These are phyloP conservation scores for Zymoseptoria pseudotritici DNA, from an alignment of 2,329 filamentous ascomycete genomes.

Conservation along the genomic window DNA sequence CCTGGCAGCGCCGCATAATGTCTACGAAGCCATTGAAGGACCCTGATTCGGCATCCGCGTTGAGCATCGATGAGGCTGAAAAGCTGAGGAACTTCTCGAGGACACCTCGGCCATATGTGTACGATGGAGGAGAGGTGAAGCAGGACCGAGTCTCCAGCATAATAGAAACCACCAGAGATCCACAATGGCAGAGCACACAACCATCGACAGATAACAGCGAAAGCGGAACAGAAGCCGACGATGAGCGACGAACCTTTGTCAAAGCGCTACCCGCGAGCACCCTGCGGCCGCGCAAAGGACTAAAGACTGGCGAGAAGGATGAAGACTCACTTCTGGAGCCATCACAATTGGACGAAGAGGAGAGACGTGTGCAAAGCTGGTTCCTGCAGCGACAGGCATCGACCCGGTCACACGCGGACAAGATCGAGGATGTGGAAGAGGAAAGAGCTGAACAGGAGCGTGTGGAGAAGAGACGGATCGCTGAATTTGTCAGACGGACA, in stretches of 20 bases:
- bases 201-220: constrained; percentile 62
- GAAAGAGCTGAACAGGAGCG: constrained; percentile 45
- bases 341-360: constrained; percentile 41
- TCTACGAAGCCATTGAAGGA: not conserved
- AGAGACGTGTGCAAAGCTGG: constrained; percentile 32
- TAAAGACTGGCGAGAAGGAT: constrained; percentile 48
- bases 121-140: constrained; percentile 18
- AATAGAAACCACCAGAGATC: not conserved
- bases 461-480: constrained; percentile 77
- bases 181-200: constrained; percentile 17
- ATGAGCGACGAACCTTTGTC: constrained; percentile 68
- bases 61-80: constrained; percentile 13
- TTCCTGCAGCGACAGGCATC: constrained; percentile 26
- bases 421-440: constrained; percentile 28
- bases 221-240: constrained; percentile 90
- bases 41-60: not conserved
- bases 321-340: constrained; percentile 42
- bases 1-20: not conserved
- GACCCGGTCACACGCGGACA: constrained; percentile 10
- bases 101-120: constrained; percentile 25
- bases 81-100: constrained; percentile 13
- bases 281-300: constrained; percentile 65
- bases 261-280: constrained; percentile 77
- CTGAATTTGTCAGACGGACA: constrained; percentile 68
- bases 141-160: constrained; percentile 4